Conservation (phyloP, 2,329 filamentous ascomycete genomes). For the Penicillium hordei region DNA sequence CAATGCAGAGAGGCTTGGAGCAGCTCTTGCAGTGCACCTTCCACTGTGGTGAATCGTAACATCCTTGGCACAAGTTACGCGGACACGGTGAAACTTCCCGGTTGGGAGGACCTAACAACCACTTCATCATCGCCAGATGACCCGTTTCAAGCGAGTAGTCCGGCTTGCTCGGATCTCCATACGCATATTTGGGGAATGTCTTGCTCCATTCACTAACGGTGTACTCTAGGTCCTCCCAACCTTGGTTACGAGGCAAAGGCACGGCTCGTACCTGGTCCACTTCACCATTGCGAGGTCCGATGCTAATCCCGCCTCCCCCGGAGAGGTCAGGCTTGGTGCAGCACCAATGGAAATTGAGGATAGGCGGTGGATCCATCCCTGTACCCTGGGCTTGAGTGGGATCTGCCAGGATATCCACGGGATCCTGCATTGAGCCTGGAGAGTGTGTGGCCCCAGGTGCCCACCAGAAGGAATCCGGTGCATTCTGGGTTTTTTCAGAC, state of each 20-base stretch:
- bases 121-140: conserved; percentile 46
- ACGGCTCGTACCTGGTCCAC: conserved; percentile 58
- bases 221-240: conserved; percentile 58
- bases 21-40: conserved; percentile 60
- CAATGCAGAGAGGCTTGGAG: conserved; percentile 58
- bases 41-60: conserved; percentile 59
- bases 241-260: conserved; percentile 54
- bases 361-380: conserved; percentile 40
- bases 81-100: conserved; percentile 51
- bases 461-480: conserved; percentile 56
- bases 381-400: conserved; percentile 26
- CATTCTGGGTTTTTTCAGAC: conserved; percentile 9
- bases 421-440: conserved; percentile 60
- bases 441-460: conserved; percentile 56
- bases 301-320: conserved; percentile 59
- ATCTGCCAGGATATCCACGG: conserved; percentile 17
- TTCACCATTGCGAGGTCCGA: conserved; percentile 54
- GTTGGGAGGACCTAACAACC: conserved; percentile 50
- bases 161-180: conserved; percentile 40
- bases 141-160: conserved; percentile 43
- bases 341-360: conserved; percentile 61
- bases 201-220: conserved; percentile 44
- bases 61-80: conserved; percentile 58
- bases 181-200: conserved; percentile 41
- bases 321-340: conserved; percentile 61